Percentiles rank a stretch among this genome's conserved stretches.
phyloP scores from a whole-genome alignment of 1,284 basidiomycete genomes.

The Trichosporon sp. region DNA sequence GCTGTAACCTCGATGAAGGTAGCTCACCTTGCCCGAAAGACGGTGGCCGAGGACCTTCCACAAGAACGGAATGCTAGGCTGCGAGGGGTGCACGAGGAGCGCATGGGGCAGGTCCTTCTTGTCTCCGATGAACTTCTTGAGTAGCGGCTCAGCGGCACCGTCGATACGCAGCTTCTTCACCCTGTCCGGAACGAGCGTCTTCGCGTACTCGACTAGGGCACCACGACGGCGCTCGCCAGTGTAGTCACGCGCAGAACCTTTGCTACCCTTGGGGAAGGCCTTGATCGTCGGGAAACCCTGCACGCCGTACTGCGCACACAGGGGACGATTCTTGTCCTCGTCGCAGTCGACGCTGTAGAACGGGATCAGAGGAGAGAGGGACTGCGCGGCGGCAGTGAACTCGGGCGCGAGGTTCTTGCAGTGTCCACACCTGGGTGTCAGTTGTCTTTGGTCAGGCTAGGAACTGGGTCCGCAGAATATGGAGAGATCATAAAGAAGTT shows the following conservation, averaged over 20 bases:
- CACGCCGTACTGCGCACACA: constrained; percentile 78
- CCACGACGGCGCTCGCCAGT: constrained; percentile 67
- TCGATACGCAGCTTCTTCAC: constrained; percentile 59
- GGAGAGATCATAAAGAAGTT: background rate
- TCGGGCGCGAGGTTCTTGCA: constrained; percentile 83
- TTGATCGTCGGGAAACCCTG: constrained; percentile 92
- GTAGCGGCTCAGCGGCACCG: constrained; percentile 47
- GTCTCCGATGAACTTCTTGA: constrained; percentile 41
- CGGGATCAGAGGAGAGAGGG: constrained; percentile 74
- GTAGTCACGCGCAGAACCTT: constrained; percentile 63
- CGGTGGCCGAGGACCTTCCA: constrained; percentile 80
- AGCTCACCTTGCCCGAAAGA: constrained; percentile 54
- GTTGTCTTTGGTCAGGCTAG: no score
- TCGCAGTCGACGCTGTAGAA: constrained; percentile 90
- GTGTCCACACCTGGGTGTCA: constrained; percentile 52
- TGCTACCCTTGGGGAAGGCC: constrained; percentile 69
- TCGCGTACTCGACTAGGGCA: constrained; percentile 70
- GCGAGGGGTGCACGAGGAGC: constrained; percentile 65
- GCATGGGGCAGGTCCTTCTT: constrained; percentile 58
- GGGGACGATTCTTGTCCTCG: constrained; percentile 66
- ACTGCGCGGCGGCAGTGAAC: constrained; percentile 71
- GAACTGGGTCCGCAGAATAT: no score
- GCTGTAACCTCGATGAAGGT: background rate
- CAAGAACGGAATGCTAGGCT: constrained; percentile 68
- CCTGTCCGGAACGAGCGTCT: constrained; percentile 63